Percentiles rank a stretch among this genome's conserved stretches.
phyloP scores from a whole-genome alignment of 2,329 filamentous ascomycete species.

The Diaporthe sp. region DNA sequence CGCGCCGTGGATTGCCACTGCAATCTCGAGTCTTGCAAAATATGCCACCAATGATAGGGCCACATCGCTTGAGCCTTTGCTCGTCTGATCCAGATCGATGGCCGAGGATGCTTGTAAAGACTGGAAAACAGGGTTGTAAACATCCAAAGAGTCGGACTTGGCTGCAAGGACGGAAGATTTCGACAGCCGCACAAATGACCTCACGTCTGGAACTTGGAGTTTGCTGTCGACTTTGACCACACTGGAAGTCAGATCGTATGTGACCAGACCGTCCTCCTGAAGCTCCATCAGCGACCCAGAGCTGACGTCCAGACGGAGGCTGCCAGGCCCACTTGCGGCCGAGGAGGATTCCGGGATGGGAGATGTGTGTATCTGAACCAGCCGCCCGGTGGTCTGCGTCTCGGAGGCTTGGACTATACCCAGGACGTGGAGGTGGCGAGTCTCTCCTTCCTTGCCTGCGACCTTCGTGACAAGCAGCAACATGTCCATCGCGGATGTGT shows the following conservation, averaged over 20 bases:
- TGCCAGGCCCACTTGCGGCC: slow-evolving; percentile 29
- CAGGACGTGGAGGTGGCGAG: slow-evolving; percentile 48
- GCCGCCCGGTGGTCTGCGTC: slow-evolving; percentile 17
- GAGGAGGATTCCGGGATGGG: slow-evolving; percentile 38
- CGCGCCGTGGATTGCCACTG: slow-evolving; percentile 71
- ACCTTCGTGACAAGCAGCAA: slow-evolving; percentile 62
- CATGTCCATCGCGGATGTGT: slow-evolving; percentile 61
- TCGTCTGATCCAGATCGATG: slow-evolving; percentile 51
- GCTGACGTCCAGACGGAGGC: slow-evolving; percentile 68
- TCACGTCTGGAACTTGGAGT: slow-evolving; percentile 61
- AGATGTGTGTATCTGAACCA: slow-evolving; percentile 47
- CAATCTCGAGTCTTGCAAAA: slow-evolving; percentile 73
- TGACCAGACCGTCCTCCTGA: slow-evolving; percentile 61
- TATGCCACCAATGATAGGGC: slow-evolving; percentile 65
- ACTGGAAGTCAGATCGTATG: slow-evolving; percentile 72
- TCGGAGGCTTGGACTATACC: slow-evolving; percentile 37
- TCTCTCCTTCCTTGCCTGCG: slow-evolving; percentile 39
- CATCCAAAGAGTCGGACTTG: slow-evolving; percentile 64
- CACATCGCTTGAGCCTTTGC: slow-evolving; percentile 41
- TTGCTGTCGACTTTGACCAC: slow-evolving; percentile 69
- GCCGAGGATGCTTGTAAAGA: slow-evolving; percentile 64
- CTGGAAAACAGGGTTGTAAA: slow-evolving; percentile 77
- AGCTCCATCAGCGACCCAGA: slow-evolving; percentile 74
- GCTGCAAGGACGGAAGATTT: slow-evolving; percentile 72
- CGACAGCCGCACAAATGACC: slow-evolving; percentile 75